These are phyloP conservation scores for Xerocomus spinulosus DNA, from an alignment of 768 basidiomycete species.

Conservation along the genomic window DNA sequence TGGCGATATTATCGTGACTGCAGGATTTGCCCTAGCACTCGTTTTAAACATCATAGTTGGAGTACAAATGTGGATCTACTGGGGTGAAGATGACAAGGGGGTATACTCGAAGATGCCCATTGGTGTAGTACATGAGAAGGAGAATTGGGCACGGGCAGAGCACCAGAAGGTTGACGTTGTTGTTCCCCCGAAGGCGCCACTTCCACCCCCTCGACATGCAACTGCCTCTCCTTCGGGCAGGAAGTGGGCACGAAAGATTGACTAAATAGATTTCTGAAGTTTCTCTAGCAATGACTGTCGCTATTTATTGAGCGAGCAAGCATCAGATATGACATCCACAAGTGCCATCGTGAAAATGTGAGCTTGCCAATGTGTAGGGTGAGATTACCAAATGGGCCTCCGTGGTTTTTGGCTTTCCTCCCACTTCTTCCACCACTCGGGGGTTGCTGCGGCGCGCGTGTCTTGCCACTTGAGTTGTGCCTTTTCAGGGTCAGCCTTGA, in stretches of 20 bases:
- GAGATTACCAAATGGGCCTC: constrained; percentile 1
- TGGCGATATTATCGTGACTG: constrained; percentile 71
- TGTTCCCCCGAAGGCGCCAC: constrained; percentile 39
- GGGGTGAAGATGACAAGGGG: constrained; percentile 52
- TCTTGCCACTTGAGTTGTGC: constrained; percentile 21
- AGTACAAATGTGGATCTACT: constrained; percentile 79
- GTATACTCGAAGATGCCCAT: constrained; percentile 16
- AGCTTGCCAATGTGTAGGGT: neutral
- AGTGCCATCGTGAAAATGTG: neutral
- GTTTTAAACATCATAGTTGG: constrained; percentile 81
- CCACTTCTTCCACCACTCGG: constrained; percentile 32
- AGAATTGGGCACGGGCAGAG: constrained; percentile 24
- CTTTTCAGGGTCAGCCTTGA: constrained; percentile 22
- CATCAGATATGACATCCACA: neutral
- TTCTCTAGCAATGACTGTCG: constrained; percentile 7
- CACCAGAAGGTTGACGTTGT: constrained; percentile 39
- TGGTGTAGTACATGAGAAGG: constrained; percentile 26
- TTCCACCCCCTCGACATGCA: constrained; percentile 38
- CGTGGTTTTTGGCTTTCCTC: constrained; percentile 18
- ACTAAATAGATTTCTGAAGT: constrained; percentile 38
- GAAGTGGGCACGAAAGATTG: constrained; percentile 73
- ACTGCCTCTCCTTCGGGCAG: constrained; percentile 48
- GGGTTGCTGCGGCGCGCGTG: constrained; percentile 18
- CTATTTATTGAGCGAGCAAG: constrained; percentile 16
- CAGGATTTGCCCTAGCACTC: constrained; percentile 82